phyloP scores from a whole-genome alignment of 208 protist species.

The Leishmania aethiopica region DNA sequence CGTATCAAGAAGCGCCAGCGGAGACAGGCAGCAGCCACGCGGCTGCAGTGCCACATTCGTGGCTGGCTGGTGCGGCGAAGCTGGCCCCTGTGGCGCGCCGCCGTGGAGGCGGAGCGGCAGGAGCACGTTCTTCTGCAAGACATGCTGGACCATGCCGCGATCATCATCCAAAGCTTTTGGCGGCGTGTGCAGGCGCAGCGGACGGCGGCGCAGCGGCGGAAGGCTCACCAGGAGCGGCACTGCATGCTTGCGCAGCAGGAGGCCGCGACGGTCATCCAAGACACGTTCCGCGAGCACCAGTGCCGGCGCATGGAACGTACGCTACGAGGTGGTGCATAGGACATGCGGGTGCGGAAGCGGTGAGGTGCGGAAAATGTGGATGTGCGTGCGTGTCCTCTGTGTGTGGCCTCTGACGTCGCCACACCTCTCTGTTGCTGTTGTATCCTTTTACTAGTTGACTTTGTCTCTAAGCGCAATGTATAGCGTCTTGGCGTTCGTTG shows the following conservation, averaged over 20 bases:
- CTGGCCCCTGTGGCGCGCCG: slow-evolving; percentile 43
- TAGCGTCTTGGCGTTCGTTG: background rate
- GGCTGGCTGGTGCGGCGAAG: slow-evolving; percentile 68
- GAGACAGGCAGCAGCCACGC: slow-evolving; percentile 44
- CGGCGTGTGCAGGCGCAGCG: slow-evolving; percentile 43
- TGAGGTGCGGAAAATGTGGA: background rate
- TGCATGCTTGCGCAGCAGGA: slow-evolving; percentile 40
- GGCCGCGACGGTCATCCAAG: slow-evolving; percentile 72
- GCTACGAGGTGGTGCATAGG: background rate
- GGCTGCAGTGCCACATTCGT: slow-evolving; percentile 71
- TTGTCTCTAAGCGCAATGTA: background rate
- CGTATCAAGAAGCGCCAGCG: slow-evolving; percentile 35
- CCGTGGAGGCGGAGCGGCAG: slow-evolving; percentile 34
- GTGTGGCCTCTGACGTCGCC: background rate
- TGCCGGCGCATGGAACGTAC: slow-evolving; percentile 5
- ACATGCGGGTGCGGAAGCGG: background rate
- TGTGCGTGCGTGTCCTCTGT: background rate
- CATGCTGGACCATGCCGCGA: slow-evolving; percentile 61
- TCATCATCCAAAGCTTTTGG: slow-evolving; percentile 81
- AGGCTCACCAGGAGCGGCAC: slow-evolving; percentile 24
- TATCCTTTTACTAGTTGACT: background rate
- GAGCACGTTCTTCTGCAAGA: slow-evolving; percentile 51
- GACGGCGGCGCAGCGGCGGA: slow-evolving; percentile 24
- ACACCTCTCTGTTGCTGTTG: background rate
- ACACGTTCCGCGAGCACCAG: slow-evolving; percentile 51